Base-by-base conservation (phyloP, 768 basidiomycete genomes). In the Exsudoporus frostii region DNA sequence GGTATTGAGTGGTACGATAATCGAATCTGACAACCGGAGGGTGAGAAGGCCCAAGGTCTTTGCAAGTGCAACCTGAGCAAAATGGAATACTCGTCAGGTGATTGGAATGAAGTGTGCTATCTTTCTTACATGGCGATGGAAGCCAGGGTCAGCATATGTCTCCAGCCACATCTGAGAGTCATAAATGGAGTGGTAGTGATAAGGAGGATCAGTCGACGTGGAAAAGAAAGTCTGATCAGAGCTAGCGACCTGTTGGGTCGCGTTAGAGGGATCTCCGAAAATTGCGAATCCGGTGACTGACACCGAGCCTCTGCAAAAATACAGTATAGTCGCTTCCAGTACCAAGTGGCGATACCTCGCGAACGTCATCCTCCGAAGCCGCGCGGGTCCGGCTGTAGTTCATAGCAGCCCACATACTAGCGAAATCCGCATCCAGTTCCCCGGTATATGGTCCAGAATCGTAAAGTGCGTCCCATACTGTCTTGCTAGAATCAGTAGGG, bases 241-340 rank as follows among this genome's bases (percentile, higher is more conserved):
- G 41, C 72, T 73, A 9, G 74, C 73, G 17, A 71, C 56, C 71
- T 72, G 44, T 49, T 22, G 40, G 33, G 11, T 17, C 11, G 15
- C 25, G 6, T 55, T 5, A 54, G n/a, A 47, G 41, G 29, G 19
- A 30, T 15, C 4, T n/a, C 8, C 2, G 4, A 34, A 51, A 42
- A 8, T 7, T 22, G 33, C 2, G 8, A 40, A 30, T 38, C 7
- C 14, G 9, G 24, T 61, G 50, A 27, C 82, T 68, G 48, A 87
- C 79, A 1, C 87, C 87, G 41, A 84, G 75, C 40, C 84, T 77
- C 69, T 97, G 91, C 61, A 98, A 72, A 72, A 98, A 97, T 9
- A 91, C 88, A 1, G 94, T 96, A 58, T 77, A 97, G 70, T 97
- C 94, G 50, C 89, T 91, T 38, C 90, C 91, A 44, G 85, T 89